These are phyloP conservation scores for Claviceps spartinae DNA, from an alignment of 2,329 filamentous ascomycete genomes.

Conservation along the genomic window DNA sequence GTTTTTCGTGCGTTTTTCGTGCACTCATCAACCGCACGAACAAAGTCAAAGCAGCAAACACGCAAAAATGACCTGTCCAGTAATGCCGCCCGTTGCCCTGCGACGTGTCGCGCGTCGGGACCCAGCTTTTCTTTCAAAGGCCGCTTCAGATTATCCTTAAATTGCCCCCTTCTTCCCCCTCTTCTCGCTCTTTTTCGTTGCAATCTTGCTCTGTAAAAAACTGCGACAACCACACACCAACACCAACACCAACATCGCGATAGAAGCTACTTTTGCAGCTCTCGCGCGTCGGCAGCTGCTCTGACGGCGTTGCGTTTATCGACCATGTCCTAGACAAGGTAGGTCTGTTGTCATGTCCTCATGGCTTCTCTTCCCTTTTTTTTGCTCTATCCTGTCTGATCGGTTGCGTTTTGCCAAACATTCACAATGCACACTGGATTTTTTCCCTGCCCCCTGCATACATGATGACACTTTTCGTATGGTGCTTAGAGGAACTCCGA, in stretches of 20 bases:
- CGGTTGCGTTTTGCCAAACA: background rate
- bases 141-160: no score
- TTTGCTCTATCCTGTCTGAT: background rate
- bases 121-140: no score
- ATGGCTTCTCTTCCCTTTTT: background rate
- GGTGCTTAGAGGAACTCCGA: constrained; percentile 42
- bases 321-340: constrained; percentile 20
- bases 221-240: no score
- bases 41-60: no score
- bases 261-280: background rate
- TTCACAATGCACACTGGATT: background rate
- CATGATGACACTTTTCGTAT: constrained; percentile 47
- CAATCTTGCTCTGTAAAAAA: no score
- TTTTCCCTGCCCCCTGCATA: background rate
- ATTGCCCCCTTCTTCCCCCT: no score
- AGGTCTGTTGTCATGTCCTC: constrained; percentile 5
- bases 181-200: no score
- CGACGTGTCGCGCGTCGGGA: no score
- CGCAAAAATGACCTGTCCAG: background rate
- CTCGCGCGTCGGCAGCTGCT: no score
- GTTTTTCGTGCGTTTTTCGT: no score
- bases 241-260: no score
- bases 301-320: constrained; percentile 6
- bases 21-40: no score
- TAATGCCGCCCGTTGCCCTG: background rate